These are phyloP conservation scores for Cryptosporidium sp. DNA, from an alignment of 169 alveolate genomes.

Conservation along the genomic window DNA sequence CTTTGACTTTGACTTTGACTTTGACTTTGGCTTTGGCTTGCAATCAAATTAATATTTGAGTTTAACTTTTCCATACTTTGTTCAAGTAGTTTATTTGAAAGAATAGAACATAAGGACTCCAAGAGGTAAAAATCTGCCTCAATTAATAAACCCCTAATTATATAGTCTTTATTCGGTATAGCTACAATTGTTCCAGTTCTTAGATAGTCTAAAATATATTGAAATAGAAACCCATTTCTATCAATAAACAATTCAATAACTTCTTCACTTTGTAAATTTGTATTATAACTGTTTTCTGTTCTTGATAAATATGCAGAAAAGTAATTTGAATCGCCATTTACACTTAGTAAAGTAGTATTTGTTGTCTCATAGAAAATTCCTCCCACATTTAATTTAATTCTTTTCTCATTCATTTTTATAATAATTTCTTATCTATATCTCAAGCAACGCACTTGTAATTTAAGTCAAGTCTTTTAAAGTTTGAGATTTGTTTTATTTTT, in stretches of 20 bases:
- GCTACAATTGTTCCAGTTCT: constrained; percentile 69
- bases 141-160: constrained; percentile 51
- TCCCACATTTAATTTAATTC: constrained; percentile 61
- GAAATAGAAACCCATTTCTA: constrained; percentile 62
- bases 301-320: constrained; percentile 38
- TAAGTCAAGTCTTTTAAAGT: neutral
- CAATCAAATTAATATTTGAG: constrained; percentile 21
- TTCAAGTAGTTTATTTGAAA: constrained; percentile 21
- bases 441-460: neutral
- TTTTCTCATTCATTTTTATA: constrained; percentile 37
- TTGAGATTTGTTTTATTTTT: neutral
- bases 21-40: constrained; percentile 9
- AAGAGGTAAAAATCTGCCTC: constrained; percentile 72
- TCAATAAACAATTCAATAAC: constrained; percentile 33
- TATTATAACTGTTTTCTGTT: neutral
- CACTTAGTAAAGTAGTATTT: constrained; percentile 26
- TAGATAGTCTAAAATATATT: constrained; percentile 56
- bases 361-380: constrained; percentile 64
- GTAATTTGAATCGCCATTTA: constrained; percentile 38
- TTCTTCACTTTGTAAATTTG: neutral
- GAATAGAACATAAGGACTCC: constrained; percentile 20
- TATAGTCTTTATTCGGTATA: constrained; percentile 46
- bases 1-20: neutral
- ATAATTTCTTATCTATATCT: neutral
- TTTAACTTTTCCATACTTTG: constrained; percentile 40